Conservation (phyloP, 2,329 filamentous ascomycete genomes). For the Pseudogymnoascus sp. region DNA sequence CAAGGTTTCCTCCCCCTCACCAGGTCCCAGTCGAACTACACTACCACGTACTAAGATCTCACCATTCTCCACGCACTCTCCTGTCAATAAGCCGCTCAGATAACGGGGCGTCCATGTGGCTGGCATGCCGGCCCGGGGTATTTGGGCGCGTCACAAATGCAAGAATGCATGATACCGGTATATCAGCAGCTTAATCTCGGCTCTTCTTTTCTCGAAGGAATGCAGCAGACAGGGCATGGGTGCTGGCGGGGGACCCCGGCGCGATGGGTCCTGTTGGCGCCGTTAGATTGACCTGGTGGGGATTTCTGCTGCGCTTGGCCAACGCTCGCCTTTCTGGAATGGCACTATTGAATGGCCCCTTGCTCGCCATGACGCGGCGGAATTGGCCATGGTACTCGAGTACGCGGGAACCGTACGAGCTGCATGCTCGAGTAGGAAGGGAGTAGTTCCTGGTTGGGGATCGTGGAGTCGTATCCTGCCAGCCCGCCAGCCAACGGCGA, state of each 20-base stretch:
- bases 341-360: background rate
- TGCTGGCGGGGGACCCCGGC: background rate
- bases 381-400: background rate
- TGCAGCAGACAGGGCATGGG: background rate
- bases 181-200: slow-evolving; percentile 1
- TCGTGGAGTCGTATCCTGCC: background rate
- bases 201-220: slow-evolving; percentile 8
- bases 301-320: background rate
- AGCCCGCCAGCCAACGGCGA: background rate
- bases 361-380: slow-evolving; percentile 1
- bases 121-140: slow-evolving; percentile 1
- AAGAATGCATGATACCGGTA: background rate
- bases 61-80: background rate
- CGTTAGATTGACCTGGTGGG: background rate
- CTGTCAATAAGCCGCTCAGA: slow-evolving; percentile 4
- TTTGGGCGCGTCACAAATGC: background rate
- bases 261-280: background rate
- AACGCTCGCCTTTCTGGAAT: slow-evolving; percentile 2
- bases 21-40: background rate
- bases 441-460: background rate
- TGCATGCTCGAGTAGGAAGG: background rate
- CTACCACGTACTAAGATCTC: background rate
- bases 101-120: background rate
- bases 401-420: background rate
- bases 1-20: background rate